These are phyloP conservation scores for Neocallimastix lanati DNA, from an alignment of 192 early-diverging fungal genomes.

Conservation along the genomic window DNA sequence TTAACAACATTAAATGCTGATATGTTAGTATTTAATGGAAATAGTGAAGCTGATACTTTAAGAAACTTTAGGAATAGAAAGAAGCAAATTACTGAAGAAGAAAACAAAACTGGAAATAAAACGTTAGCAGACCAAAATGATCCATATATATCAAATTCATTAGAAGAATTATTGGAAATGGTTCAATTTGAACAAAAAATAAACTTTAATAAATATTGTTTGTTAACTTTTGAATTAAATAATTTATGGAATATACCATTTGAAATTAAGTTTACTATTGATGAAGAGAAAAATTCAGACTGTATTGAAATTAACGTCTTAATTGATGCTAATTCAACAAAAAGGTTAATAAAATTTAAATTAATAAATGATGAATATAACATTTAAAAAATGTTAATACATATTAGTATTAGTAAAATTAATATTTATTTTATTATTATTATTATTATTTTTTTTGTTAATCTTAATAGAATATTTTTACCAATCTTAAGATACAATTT, in stretches of 20 bases:
- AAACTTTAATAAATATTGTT: slow-evolving; percentile 38
- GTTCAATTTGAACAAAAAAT: slow-evolving; percentile 15
- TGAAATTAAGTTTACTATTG: slow-evolving; percentile 48
- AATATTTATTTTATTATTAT: too few relatives aligned
- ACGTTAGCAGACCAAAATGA: slow-evolving; percentile 1
- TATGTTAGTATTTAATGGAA: not conserved
- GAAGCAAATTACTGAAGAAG: not conserved
- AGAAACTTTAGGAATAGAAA: not conserved
- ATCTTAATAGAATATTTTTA: not conserved
- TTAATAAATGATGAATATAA: too few relatives aligned
- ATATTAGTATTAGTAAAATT: too few relatives aligned
- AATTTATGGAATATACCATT: slow-evolving; percentile 56
- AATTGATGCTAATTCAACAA: not conserved
- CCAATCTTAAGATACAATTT: not conserved
- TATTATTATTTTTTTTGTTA: too few relatives aligned
- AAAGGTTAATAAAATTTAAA: not conserved
- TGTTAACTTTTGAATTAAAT: slow-evolving; percentile 58
- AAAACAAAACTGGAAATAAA: slow-evolving; percentile 12
- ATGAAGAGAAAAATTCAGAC: slow-evolving; percentile 19
- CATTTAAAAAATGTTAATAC: too few relatives aligned
- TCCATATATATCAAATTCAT: slow-evolving; percentile 8
- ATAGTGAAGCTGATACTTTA: slow-evolving; percentile 1
- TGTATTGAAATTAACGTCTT: not conserved
- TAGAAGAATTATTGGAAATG: slow-evolving; percentile 21
- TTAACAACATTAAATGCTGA: not conserved